Percentiles rank a stretch among this genome's conserved stretches.
phyloP scores from a whole-genome alignment of 1,139 yeast genomes.

The Kodamaea alishanica region DNA sequence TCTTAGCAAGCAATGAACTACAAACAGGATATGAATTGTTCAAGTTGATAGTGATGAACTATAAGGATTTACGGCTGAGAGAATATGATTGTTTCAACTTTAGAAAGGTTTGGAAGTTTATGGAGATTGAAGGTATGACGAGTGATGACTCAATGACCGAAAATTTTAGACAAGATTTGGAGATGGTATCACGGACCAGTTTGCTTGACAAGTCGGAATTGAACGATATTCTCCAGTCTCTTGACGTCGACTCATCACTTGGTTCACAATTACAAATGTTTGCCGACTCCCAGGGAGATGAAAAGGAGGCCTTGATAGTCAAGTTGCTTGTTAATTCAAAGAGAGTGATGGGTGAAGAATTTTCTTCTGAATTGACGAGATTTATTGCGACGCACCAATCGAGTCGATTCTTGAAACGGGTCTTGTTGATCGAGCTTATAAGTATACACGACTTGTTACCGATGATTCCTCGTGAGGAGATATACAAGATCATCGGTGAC shows the following conservation, averaged over 20 bases:
- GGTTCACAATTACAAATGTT: neutral
- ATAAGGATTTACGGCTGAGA: slow-evolving; percentile 32
- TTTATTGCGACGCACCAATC: too few relatives aligned
- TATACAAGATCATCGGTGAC: too few relatives aligned
- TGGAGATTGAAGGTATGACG: slow-evolving; percentile 30
- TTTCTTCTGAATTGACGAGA: too few relatives aligned
- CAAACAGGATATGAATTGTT: slow-evolving; percentile 37
- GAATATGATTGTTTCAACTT: slow-evolving; percentile 36
- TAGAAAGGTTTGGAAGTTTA: slow-evolving; percentile 35
- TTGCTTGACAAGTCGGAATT: neutral
- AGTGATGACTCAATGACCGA: neutral
- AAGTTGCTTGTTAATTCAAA: too few relatives aligned
- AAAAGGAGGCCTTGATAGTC: slow-evolving; percentile 3
- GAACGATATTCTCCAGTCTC: slow-evolving; percentile 2
- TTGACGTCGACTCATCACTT: neutral
- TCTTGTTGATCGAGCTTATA: too few relatives aligned
- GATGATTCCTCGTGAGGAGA: too few relatives aligned
- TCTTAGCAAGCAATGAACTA: slow-evolving; percentile 23
- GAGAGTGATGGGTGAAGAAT: too few relatives aligned
- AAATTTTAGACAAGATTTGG: neutral
- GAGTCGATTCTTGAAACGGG: too few relatives aligned
- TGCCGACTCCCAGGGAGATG: neutral
- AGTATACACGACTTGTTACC: too few relatives aligned
- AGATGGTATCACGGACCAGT: neutral
- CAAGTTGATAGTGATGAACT: slow-evolving; percentile 31